Evolutionary conservation across 805 yeast species (phyloP), one percentile per base, ranked within the genome.

Genomic region (Candida saitoana): DNA sequence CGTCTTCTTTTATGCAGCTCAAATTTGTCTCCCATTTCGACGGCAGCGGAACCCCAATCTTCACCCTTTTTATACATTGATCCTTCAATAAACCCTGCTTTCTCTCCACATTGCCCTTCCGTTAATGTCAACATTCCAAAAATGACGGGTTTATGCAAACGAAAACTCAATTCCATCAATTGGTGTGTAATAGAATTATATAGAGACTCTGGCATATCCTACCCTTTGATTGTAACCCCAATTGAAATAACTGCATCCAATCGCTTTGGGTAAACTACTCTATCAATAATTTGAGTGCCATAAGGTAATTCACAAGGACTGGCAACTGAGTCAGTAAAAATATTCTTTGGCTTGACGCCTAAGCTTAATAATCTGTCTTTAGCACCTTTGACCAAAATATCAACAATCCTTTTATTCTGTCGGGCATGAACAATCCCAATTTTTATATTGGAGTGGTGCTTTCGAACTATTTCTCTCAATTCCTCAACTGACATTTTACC

Each of bases 41-140:
- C 96, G 12, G 99, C 99, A 41, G 97, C 96, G 27, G 95, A 90
- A 52, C 96, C 99, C 99, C 99, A 91, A 64, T 93, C 99, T 57
- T 78, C 87, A 49, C 99, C 99, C 58, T 93, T 98, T 71, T 91
- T 91, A 65, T 93, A 98, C 81, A 82, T 77, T 52, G 80, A 80
- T 43, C 84, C 88, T 22, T 65, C 65, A 31, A 73, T 62, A 47
- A 91, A 69, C 18, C 98, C 99, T 8, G 98, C 96, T 66, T 99
- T 82, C 17, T 82, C 81, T 51, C 83, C 77, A 11, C 98, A 99
- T 69, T 93, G 99, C 55, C 85, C 90, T 52, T 89, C 96, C 19
- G 96, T 90, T 52, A 90, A 65, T 15, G 98, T 93, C 56, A 93
- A 76, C 19, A 93, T 80, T 49, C 99, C 99, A 59, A 89, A 93